Evolutionary conservation across 2,329 filamentous ascomycete species (phyloP).

Genomic region (Botrytis elliptica): DNA sequence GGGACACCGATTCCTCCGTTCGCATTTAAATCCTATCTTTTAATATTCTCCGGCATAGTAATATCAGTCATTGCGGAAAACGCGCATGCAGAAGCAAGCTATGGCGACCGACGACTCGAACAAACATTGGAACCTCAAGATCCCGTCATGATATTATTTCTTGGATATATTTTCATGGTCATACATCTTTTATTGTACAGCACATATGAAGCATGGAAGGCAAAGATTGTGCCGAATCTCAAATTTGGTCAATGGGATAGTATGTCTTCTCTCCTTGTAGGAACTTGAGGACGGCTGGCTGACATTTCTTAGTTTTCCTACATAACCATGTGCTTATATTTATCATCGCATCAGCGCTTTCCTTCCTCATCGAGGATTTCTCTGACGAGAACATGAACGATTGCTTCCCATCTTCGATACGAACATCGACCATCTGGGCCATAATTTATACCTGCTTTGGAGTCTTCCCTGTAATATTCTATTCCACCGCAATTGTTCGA

Average conservation of each 20-base stretch:
- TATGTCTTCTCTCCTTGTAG: background rate
- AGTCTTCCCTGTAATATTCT: conserved; percentile 10
- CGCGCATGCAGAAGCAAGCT: conserved; percentile 14
- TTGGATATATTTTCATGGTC: conserved; percentile 21
- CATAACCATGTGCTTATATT: conserved; percentile 17
- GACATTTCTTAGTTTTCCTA: conserved; percentile 13
- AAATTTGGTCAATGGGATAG: conserved; percentile 21
- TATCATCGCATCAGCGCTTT: background rate
- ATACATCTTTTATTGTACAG: conserved; percentile 16
- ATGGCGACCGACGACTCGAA: conserved; percentile 19
- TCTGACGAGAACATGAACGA: conserved; percentile 19
- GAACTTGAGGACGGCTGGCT: background rate
- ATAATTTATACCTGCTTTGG: conserved; percentile 18
- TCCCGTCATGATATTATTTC: conserved; percentile 18
- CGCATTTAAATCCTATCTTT: conserved; percentile 9
- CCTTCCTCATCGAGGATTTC: conserved; percentile 18
- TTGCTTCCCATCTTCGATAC: conserved; percentile 5
- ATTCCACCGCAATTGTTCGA: background rate
- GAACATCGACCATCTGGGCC: conserved; percentile 6
- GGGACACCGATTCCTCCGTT: conserved; percentile 10
- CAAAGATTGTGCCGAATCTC: conserved; percentile 8
- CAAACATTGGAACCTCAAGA: conserved; percentile 22
- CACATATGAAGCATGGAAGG: conserved; percentile 20
- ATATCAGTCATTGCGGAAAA: conserved; percentile 21
- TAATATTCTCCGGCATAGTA: conserved; percentile 18